phyloP scores from a whole-genome alignment of 345 rosid genomes.

The Draba incana region DNA sequence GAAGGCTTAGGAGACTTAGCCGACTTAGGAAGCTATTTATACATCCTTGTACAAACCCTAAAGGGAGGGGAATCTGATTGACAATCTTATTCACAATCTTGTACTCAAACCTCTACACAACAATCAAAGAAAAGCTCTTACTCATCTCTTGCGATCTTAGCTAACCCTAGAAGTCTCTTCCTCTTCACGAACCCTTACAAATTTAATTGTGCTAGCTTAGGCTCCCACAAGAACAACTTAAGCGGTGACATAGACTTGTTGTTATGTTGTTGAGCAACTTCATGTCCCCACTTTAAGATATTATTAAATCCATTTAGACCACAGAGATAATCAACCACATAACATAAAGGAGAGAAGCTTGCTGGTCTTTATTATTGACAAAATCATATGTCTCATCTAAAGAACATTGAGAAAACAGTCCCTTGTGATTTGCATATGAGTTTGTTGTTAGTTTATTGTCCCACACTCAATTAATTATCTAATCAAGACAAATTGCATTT shows the following conservation, averaged over 20 bases:
- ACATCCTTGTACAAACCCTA: too few relatives aligned
- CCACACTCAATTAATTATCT: constrained; percentile 5
- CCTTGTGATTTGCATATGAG: constrained; percentile 30
- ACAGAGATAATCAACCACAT: constrained; percentile 14
- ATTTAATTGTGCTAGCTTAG: too few relatives aligned
- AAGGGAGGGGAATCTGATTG: too few relatives aligned
- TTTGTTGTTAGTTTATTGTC: constrained; percentile 13
- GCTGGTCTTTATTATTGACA: constrained; percentile 16
- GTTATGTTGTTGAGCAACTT: constrained; percentile 31
- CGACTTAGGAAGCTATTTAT: too few relatives aligned
- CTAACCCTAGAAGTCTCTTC: too few relatives aligned
- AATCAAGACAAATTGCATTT: constrained; percentile 5
- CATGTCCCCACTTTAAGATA: constrained; percentile 20
- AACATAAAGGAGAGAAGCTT: constrained; percentile 21
- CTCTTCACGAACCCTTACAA: too few relatives aligned
- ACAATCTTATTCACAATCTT: too few relatives aligned
- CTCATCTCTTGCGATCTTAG: too few relatives aligned
- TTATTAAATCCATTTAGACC: constrained; percentile 2
- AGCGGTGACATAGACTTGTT: constrained; percentile 18
- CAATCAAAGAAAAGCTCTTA: too few relatives aligned
- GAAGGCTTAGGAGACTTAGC: too few relatives aligned
- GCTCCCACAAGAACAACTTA: too few relatives aligned
- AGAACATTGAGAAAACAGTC: constrained; percentile 28
- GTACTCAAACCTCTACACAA: too few relatives aligned
- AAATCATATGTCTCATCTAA: constrained; percentile 6